Conservation (phyloP, 257 asterid genomes). For the Echites panduratus region DNA sequence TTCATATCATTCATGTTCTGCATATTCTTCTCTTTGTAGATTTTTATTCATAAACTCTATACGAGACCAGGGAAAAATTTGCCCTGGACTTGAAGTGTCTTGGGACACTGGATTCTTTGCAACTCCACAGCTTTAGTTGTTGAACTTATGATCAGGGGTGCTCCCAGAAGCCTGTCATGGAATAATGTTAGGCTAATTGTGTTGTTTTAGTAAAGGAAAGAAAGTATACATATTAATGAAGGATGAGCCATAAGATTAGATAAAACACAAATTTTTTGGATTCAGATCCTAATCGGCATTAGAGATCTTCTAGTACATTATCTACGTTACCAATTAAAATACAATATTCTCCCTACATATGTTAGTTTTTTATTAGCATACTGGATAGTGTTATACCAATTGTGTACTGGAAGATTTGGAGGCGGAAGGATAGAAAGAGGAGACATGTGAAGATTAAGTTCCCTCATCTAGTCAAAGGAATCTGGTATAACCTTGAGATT, state of each 20-base stretch:
- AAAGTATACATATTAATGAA: background rate
- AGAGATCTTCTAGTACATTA: no score
- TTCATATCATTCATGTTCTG: background rate
- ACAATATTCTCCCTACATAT: no score
- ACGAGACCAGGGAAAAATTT: slow-evolving; percentile 10
- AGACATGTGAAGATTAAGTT: no score
- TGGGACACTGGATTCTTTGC: slow-evolving; percentile 6
- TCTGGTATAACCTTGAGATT: background rate
- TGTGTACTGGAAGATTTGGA: no score
- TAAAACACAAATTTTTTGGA: no score
- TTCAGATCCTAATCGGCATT: no score
- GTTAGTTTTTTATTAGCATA: no score
- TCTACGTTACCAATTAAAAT: no score
- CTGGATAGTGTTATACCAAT: no score
- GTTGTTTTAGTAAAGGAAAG: no score
- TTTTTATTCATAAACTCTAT: slow-evolving; percentile 36
- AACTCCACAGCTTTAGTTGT: slow-evolving; percentile 20
- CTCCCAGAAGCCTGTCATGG: slow-evolving; percentile 30
- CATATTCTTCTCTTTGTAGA: background rate
- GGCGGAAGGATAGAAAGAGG: no score
- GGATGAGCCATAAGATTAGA: background rate
- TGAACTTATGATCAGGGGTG: slow-evolving; percentile 35
- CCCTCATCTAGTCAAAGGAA: background rate
- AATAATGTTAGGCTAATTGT: background rate
- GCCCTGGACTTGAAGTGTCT: slow-evolving; percentile 3